phyloP scores from a whole-genome alignment of 176 grass and related monocot genomes.

The Avena eriantha region DNA sequence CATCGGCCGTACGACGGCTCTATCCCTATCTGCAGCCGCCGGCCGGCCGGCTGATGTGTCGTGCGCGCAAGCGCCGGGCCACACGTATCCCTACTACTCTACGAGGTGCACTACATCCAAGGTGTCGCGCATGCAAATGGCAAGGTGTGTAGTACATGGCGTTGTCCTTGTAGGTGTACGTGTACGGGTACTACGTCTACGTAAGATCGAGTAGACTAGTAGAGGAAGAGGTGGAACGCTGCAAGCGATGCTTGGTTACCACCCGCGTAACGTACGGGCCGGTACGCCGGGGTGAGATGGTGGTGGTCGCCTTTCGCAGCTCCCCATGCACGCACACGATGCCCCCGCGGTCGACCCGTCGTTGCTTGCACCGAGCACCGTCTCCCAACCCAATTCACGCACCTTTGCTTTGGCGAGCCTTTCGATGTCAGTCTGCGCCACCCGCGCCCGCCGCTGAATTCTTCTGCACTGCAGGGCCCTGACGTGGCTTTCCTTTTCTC shows the following conservation, averaged over 20 bases:
- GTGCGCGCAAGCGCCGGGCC: background rate
- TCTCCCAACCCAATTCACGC: background rate
- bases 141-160: background rate
- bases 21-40: background rate
- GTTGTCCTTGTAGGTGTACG: background rate
- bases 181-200: too few species aligned
- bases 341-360: too few species aligned
- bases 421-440: too few species aligned
- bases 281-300: too few species aligned
- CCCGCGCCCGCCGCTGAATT: too few species aligned
- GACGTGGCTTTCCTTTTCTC: too few species aligned
- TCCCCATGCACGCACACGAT: slow-evolving; percentile 6
- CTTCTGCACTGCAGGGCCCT: too few species aligned
- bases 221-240: too few species aligned
- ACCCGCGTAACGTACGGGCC: background rate
- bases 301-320: background rate
- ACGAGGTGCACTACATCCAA: too few species aligned
- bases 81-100: too few species aligned
- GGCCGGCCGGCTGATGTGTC: background rate
- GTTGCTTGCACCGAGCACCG: background rate
- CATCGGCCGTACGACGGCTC: background rate
- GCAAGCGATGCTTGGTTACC: too few species aligned
- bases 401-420: background rate
- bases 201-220: too few species aligned
- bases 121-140: background rate